phyloP scores from a whole-genome alignment of 2,329 filamentous ascomycete genomes.

The Emmonsiellopsis sp. region DNA sequence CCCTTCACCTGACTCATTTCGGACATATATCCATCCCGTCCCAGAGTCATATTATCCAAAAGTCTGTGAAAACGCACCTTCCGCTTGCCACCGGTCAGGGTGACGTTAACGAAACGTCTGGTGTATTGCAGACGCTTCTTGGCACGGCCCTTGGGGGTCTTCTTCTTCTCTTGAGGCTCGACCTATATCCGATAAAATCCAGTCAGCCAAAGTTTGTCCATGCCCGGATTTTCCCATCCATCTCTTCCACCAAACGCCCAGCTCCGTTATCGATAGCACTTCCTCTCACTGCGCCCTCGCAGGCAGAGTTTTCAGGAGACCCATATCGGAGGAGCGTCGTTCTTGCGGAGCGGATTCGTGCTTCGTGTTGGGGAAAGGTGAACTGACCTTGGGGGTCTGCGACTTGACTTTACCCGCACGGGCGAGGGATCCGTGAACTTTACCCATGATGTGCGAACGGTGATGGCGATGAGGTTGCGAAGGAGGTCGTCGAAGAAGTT shows the following conservation, averaged over 20 bases:
- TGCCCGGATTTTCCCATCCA: not conserved
- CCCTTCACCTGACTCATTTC: not conserved
- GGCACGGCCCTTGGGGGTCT: slow-evolving; percentile 92
- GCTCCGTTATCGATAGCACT: not conserved
- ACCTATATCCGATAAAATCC: slow-evolving; percentile 44
- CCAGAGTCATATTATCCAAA: not conserved
- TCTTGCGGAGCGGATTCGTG: not conserved
- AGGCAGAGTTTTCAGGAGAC: not conserved
- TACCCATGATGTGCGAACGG: slow-evolving; percentile 60
- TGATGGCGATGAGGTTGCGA: slow-evolving; percentile 2
- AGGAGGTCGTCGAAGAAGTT: slow-evolving; percentile 1
- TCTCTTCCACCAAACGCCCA: not conserved
- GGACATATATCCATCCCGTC: not conserved
- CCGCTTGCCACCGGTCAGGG: not conserved
- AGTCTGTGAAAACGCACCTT: not conserved
- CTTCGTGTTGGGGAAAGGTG: not conserved
- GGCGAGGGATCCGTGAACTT: slow-evolving; percentile 77
- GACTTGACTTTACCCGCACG: slow-evolving; percentile 62
- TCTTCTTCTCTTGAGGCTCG: slow-evolving; percentile 89
- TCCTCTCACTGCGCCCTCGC: not conserved
- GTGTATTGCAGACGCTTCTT: slow-evolving; percentile 97
- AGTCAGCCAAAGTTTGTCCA: not conserved
- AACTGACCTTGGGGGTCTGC: slow-evolving; percentile 43
- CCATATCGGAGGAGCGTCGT: not conserved
- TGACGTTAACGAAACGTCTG: slow-evolving; percentile 93